Evolutionary conservation across 140 eudicot genomes (phyloP), one percentile per base, ranked within the genome.

Genomic region (Flaveria floridana): DNA sequence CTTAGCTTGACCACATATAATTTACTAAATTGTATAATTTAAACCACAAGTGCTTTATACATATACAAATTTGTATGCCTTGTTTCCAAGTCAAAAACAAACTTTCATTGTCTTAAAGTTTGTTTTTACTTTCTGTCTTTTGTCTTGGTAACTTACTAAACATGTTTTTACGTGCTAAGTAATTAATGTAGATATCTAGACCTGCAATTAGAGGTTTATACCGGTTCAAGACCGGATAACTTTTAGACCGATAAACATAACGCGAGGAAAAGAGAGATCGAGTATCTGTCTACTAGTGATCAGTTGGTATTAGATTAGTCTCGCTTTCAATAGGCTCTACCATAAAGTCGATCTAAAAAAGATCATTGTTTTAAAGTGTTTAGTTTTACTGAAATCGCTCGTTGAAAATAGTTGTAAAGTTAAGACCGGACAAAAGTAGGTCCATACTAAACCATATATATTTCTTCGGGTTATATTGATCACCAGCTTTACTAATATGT

Each of bases 1-100:
- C 67, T 25, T 47, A 46, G 18, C 34, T 25, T 61, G 78, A 61
- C 62, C 78, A 56, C 55, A 11, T 30, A 4, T 3, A 11, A 18
- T 55, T 73, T 44, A 55, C 47, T 44, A 61, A 8, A 23, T 13
- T 14, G 20, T 37, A 58, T 11, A 72, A 0, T 72, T 34, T 6
- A 19, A 67, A 72, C 52, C 21, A 71, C 15, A 34, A 6, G 21
- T 57, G 7, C 58, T 47, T 68, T 26, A 14, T 55, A 4, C 5
- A 57, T 72, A 12, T 11, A 12, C 1, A n/a, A 55, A 37, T 1
- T 10, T 18, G 37, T 8, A 4, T 53, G 4, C 6, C 7, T 39
- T 15, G 9, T 10, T 18, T 55, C 7, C 41, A 59, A 59, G 41
- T 63, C 13, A 19, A 57, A 53, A 57, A 20, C 7, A 21, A 57